These are phyloP conservation scores for Acer saccharum DNA, from an alignment of 345 rosid species.

Conservation along the genomic window DNA sequence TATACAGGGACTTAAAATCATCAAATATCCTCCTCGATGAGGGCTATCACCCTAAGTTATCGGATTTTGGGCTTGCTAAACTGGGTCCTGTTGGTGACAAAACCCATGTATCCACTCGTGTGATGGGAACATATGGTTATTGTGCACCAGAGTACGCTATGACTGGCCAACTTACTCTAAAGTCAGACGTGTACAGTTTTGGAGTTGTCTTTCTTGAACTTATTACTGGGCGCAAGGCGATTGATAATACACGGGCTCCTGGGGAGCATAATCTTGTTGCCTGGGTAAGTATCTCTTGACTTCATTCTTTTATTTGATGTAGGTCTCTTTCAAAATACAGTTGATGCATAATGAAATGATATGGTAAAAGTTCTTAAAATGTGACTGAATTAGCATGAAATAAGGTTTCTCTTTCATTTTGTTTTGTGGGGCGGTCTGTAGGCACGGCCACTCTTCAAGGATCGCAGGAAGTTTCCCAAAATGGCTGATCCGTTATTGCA, in stretches of 20 bases:
- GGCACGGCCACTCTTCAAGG: slow-evolving; percentile 97
- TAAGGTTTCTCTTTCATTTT: slow-evolving; percentile 17
- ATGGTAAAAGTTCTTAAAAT: neutral
- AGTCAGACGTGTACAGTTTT: slow-evolving; percentile 96
- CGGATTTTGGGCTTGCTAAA: slow-evolving; percentile 97
- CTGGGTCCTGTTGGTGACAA: slow-evolving; percentile 98
- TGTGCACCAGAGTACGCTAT: slow-evolving; percentile 99
- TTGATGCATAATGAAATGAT: no score
- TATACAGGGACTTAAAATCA: slow-evolving; percentile 91
- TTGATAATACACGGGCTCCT: slow-evolving; percentile 71
- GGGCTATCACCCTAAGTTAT: slow-evolving; percentile 88
- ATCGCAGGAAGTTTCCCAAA: slow-evolving; percentile 91
- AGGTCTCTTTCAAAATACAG: neutral
- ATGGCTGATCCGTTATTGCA: slow-evolving; percentile 95
- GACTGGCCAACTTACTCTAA: slow-evolving; percentile 96
- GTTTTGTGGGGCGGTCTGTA: slow-evolving; percentile 30
- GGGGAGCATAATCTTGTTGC: slow-evolving; percentile 98
- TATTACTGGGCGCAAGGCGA: slow-evolving; percentile 96
- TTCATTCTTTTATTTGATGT: neutral
- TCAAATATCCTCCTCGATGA: slow-evolving; percentile 94
- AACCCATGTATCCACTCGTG: slow-evolving; percentile 98
- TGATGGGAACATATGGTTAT: slow-evolving; percentile 99
- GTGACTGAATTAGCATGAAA: slow-evolving; percentile 16
- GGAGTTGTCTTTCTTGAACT: slow-evolving; percentile 98
- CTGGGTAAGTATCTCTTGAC: slow-evolving; percentile 61